These are phyloP conservation scores for Rhodosorus marinus DNA, from an alignment of 23 red algal species.

Conservation along the genomic window DNA sequence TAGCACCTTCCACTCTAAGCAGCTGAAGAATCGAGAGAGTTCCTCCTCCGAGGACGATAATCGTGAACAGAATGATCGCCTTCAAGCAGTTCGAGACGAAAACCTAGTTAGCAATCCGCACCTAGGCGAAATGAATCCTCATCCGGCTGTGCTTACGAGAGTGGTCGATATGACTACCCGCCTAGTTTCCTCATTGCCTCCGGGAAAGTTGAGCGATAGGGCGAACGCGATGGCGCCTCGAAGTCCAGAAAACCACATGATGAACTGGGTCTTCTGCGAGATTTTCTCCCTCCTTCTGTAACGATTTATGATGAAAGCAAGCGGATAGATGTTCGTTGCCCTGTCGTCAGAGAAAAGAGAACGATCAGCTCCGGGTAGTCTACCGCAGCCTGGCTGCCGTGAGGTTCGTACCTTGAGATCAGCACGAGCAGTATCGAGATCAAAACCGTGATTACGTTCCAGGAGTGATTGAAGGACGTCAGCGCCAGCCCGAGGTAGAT, in stretches of 20 bases:
- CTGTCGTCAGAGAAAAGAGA: too few relatives aligned
- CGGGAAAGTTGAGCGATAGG: conserved; percentile 77
- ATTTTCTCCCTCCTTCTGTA: conserved; percentile 73
- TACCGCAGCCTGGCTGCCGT: neutral
- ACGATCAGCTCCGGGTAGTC: too few relatives aligned
- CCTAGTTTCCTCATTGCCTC: conserved; percentile 40
- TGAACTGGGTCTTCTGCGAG: conserved; percentile 60
- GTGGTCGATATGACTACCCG: conserved; percentile 89
- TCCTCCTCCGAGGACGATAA: conserved; percentile 93
- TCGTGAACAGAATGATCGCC: conserved; percentile 93
- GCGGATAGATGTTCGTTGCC: conserved; percentile 74
- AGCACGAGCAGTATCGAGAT: conserved; percentile 79
- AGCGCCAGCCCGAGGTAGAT: conserved; percentile 85
- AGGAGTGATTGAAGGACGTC: conserved; percentile 74
- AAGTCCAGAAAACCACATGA: conserved; percentile 99
- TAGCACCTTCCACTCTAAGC: conserved; percentile 45
- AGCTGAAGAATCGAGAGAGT: conserved; percentile 79
- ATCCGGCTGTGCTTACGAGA: too few relatives aligned
- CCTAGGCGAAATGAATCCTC: neutral
- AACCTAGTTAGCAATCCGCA: neutral
- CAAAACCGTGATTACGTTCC: conserved; percentile 65
- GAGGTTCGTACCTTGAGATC: too few relatives aligned
- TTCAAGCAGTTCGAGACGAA: too few relatives aligned
- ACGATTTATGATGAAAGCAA: conserved; percentile 54
- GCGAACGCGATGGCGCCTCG: conserved; percentile 97